A percentile compares a stretch with the other conserved stretches of the same genome.
phyloP scores from a whole-genome alignment of 768 basidiomycete species.

The Pleurotus platypus region DNA sequence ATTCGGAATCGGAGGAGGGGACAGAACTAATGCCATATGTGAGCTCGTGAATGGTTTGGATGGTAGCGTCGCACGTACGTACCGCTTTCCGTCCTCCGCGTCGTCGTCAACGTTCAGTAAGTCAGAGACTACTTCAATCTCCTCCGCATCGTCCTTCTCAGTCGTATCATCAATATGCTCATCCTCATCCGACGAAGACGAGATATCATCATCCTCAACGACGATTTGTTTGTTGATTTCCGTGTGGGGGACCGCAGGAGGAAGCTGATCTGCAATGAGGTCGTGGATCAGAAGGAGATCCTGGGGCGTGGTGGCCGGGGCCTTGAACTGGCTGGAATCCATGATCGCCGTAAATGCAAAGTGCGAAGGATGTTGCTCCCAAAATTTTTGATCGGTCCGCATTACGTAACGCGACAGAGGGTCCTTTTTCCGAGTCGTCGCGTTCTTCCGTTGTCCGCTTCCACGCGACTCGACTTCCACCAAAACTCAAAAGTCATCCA shows the following conservation, averaged over 20 bases:
- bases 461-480: too few species aligned
- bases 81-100: neutral
- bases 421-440: too few species aligned
- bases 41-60: neutral
- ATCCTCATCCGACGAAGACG: constrained; percentile 48
- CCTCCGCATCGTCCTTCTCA: constrained; percentile 35
- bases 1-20: constrained; percentile 33
- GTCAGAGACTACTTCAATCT: constrained; percentile 28
- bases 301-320: constrained; percentile 62
- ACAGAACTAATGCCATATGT: neutral
- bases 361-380: neutral
- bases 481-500: too few species aligned
- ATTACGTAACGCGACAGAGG: too few species aligned
- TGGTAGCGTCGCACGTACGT: neutral
- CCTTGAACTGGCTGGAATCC: constrained; percentile 42
- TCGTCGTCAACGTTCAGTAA: neutral
- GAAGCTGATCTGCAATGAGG: constrained; percentile 38
- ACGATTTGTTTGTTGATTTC: constrained; percentile 10
- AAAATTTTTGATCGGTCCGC: neutral
- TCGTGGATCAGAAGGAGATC: constrained; percentile 74
- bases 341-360: neutral
- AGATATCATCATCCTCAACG: constrained; percentile 42
- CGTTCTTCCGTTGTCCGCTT: too few species aligned
- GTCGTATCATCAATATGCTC: constrained; percentile 22
- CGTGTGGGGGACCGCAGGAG: neutral